Base-by-base conservation (phyloP, 257 asterid species). In the Nicotiana paniculata region DNA sequence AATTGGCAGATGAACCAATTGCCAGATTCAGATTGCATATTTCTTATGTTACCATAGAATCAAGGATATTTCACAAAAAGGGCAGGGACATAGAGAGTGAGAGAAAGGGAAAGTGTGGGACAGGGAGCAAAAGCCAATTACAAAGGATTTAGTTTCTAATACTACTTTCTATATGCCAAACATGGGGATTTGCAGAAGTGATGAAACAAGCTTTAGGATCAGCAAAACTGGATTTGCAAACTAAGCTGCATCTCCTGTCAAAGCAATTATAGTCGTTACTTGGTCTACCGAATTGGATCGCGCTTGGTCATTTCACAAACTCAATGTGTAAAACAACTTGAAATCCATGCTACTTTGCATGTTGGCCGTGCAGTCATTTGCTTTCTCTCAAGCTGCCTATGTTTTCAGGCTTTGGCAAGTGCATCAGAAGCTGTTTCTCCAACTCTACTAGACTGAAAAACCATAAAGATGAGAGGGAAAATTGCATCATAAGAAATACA, bases 361-460 rank as follows among this genome's bases (percentile, higher is more conserved):
- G 69, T 1, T 63, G 69, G 13, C 46, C 66, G 8, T 79, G 74
- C 75, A 69, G 33, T 10, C 33, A n/a, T 69, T 13, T 43, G 78
- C 26, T 74, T 26, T 70, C 63, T 48, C 6, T 81, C 70, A 77
- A 64, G 46, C 39, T 26, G 83, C 66, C 53, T 48, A 28, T 51
- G 58, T 64, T 83, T 17, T 82, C 83, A 9, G 53, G 68, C 66
- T 88, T 85, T 9, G 97, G 92, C 74, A 93, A 88, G 81, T 88
- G 86, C 15, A 90, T 87, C 17, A 86, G 28, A 61, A 96, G 98
- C 72, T 92, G 96, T 86, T 96, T 96, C 93, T 96, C 97, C 85
- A 96, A 83, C 90, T 96, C 99, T 28, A 93, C 84, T 86, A 96
- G 90, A 55, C 99, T 93, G 98, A 72, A 86, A 81, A 65, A 64